phyloP scores from a whole-genome alignment of 2,329 filamentous ascomycete genomes.

The Aspergillus neotritici region DNA sequence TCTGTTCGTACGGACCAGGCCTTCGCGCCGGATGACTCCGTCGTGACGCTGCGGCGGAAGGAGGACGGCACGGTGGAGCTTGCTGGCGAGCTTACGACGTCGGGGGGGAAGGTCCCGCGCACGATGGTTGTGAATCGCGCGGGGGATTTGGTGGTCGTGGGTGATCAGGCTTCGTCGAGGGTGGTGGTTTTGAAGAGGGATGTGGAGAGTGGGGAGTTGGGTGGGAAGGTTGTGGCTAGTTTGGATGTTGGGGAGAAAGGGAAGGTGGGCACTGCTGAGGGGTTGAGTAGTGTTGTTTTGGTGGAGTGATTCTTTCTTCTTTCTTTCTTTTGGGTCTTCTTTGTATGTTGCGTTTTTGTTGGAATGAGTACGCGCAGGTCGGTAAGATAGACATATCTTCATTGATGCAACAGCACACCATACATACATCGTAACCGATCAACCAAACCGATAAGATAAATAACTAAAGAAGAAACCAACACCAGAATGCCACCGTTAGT shows the following conservation, averaged over 20 bases:
- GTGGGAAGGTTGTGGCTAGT: slow-evolving; percentile 30
- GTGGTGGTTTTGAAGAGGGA: slow-evolving; percentile 60
- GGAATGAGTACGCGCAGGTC: too few species aligned
- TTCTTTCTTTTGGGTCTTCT: too few species aligned
- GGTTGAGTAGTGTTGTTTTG: slow-evolving; percentile 35
- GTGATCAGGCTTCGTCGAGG: slow-evolving; percentile 55
- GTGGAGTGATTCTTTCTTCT: slow-evolving; percentile 17
- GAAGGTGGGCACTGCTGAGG: slow-evolving; percentile 20
- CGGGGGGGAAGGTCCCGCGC: slow-evolving; percentile 60
- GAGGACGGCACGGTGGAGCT: slow-evolving; percentile 59
- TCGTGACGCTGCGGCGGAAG: slow-evolving; percentile 21
- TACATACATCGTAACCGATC: slow-evolving; percentile 2
- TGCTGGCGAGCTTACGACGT: slow-evolving; percentile 55
- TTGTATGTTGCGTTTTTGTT: too few species aligned
- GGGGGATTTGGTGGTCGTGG: slow-evolving; percentile 61
- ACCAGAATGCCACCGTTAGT: slow-evolving; percentile 16
- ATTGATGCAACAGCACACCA: slow-evolving; percentile 2
- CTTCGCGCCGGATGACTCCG: slow-evolving; percentile 26
- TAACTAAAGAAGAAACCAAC: slow-evolving; percentile 2
- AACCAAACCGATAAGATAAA: neutral
- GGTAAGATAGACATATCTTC: neutral
- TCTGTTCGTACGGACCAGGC: slow-evolving; percentile 29
- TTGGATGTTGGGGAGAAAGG: slow-evolving; percentile 28
- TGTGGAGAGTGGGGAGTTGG: slow-evolving; percentile 54
- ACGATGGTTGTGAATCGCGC: slow-evolving; percentile 62